phyloP scores from a whole-genome alignment of 805 yeast genomes.

The Kodamaea laetipori region DNA sequence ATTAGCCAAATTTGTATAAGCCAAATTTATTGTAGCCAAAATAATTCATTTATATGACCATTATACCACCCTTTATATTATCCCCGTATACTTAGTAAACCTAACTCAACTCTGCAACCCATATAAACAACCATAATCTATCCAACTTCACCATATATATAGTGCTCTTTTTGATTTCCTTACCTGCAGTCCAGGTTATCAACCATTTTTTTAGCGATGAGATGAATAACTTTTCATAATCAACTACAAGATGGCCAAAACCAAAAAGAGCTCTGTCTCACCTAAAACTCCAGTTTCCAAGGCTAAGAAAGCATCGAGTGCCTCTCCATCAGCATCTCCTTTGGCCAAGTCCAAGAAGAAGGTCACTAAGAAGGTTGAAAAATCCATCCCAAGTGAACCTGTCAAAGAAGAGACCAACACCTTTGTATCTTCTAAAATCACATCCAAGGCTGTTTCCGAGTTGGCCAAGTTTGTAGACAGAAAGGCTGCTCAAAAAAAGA shows the following conservation, averaged over 20 bases:
- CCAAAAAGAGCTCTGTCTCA: conserved; percentile 1
- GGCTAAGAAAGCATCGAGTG: conserved; percentile 9
- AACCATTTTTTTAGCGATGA: conserved; percentile 11
- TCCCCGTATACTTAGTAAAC: no score
- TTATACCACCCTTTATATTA: no score
- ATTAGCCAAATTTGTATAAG: no score
- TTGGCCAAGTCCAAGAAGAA: not conserved
- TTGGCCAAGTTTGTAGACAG: conserved; percentile 58
- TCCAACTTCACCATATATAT: no score
- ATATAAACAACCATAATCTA: no score
- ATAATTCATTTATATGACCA: no score
- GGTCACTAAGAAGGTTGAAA: conserved; percentile 8
- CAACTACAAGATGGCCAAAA: conserved; percentile 9
- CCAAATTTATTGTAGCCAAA: no score
- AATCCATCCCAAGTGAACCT: not conserved
- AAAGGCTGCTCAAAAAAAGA: conserved; percentile 23
- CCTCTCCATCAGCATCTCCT: conserved; percentile 1
- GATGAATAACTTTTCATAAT: conserved; percentile 12
- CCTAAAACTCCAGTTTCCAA: conserved; percentile 11
- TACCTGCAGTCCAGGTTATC: conserved; percentile 6
- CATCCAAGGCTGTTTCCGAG: conserved; percentile 59
- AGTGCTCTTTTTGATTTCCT: no score
- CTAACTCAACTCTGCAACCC: no score
- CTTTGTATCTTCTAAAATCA: conserved; percentile 15
- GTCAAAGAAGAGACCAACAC: not conserved